These are phyloP conservation scores for Chrysanthemum makinoi DNA, from an alignment of 129 eudicot genomes.

Conservation along the genomic window DNA sequence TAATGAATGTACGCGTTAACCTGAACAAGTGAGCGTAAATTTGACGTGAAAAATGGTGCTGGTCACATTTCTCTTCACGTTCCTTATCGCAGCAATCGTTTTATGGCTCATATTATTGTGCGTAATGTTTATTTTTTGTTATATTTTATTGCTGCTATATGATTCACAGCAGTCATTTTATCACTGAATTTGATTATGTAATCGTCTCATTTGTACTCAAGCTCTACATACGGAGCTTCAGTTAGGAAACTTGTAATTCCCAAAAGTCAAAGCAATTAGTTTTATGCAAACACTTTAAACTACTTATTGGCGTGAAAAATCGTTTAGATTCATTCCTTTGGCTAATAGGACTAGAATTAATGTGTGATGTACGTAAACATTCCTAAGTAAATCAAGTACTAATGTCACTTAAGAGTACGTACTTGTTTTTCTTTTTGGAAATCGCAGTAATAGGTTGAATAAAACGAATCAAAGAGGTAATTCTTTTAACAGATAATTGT, in stretches of 20 bases:
- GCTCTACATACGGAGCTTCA: background rate
- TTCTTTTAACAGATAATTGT: too few species aligned
- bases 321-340: background rate
- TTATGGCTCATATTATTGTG: constrained; percentile 79
- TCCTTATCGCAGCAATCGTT: constrained; percentile 58
- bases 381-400: background rate
- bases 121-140: background rate
- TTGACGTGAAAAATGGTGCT: constrained; percentile 37
- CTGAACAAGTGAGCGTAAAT: background rate
- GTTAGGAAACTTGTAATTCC: constrained; percentile 8
- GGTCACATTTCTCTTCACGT: constrained; percentile 63
- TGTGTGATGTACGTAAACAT: background rate
- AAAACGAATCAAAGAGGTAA: too few species aligned
- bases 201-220: background rate
- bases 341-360: constrained; percentile 11
- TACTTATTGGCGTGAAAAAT: background rate
- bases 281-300: background rate
- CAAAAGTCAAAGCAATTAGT: too few species aligned
- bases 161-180: too few species aligned
- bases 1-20: background rate
- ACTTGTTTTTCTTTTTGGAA: background rate
- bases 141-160: background rate
- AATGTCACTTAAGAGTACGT: constrained; percentile 7
- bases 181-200: background rate
- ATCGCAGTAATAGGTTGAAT: too few species aligned